These are phyloP conservation scores for Colletotrichum sp. DNA, from an alignment of 2,329 filamentous ascomycete species.

Conservation along the genomic window DNA sequence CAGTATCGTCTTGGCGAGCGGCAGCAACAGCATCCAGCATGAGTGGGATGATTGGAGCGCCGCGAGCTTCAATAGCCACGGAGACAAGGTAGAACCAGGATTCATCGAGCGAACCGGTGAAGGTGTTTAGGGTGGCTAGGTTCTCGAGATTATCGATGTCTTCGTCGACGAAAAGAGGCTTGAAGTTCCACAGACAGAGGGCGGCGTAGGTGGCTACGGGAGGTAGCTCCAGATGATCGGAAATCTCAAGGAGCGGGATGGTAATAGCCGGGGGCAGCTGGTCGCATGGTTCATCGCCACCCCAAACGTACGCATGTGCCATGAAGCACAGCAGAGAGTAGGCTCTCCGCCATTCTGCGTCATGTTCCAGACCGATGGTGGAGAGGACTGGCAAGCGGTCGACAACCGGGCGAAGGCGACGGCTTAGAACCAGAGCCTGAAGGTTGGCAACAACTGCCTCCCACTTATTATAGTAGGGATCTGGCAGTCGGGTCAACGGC, in stretches of 20 bases:
- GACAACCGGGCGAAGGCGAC: conserved; percentile 79
- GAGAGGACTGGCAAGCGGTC: conserved; percentile 84
- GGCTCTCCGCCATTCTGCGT: conserved; percentile 91
- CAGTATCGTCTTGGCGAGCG: conserved; percentile 71
- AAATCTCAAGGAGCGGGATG: conserved; percentile 80
- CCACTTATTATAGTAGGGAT: conserved; percentile 95
- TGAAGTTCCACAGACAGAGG: conserved; percentile 95
- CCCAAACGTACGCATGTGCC: conserved; percentile 95
- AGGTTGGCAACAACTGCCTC: conserved; percentile 86
- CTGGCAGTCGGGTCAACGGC: conserved; percentile 80
- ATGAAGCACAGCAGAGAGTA: conserved; percentile 92
- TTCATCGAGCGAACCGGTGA: conserved; percentile 93
- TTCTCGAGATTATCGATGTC: conserved; percentile 85
- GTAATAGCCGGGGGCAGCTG: conserved; percentile 81
- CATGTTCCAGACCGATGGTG: conserved; percentile 79
- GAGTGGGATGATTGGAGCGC: conserved; percentile 82
- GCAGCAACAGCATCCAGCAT: conserved; percentile 90
- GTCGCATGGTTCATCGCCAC: conserved; percentile 82
- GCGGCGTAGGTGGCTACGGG: conserved; percentile 94
- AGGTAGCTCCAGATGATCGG: conserved; percentile 80
- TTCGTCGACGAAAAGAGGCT: conserved; percentile 85
- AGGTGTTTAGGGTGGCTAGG: conserved; percentile 84
- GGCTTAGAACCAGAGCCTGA: conserved; percentile 85
- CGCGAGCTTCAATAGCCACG: conserved; percentile 92
- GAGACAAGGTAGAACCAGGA: conserved; percentile 99